Conservation (phyloP, 2,329 filamentous ascomycete genomes). For the Neonectria hederae region DNA sequence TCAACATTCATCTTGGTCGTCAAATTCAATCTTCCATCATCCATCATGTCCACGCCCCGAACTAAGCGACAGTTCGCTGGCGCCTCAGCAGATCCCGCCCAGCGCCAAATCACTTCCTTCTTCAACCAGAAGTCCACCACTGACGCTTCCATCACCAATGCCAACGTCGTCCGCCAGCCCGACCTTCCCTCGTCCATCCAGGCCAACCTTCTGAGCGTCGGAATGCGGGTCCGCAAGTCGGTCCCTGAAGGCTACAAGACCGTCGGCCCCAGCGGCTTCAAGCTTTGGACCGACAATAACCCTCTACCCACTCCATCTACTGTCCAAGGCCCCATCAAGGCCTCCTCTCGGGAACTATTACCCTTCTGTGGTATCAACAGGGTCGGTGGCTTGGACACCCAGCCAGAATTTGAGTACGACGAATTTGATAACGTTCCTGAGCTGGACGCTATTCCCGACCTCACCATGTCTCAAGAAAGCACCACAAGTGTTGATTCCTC, state of each 20-base stretch:
- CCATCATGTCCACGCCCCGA: conserved; percentile 62
- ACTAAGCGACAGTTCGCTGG: conserved; percentile 71
- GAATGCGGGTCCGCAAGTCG: conserved; percentile 93
- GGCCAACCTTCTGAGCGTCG: conserved; percentile 86
- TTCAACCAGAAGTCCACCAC: conserved; percentile 55
- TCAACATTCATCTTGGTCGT: neutral
- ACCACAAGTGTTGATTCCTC: conserved; percentile 48
- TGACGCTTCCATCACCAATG: conserved; percentile 43
- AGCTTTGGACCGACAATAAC: conserved; percentile 58
- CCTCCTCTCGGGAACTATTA: conserved; percentile 68
- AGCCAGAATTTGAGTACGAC: conserved; percentile 55
- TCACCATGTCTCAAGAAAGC: conserved; percentile 67
- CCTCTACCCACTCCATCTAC: conserved; percentile 26
- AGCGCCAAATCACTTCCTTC: conserved; percentile 72
- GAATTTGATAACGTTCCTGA: conserved; percentile 44
- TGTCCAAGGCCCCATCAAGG: conserved; percentile 35
- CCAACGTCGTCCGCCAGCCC: conserved; percentile 49
- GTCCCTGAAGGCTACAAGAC: conserved; percentile 96
- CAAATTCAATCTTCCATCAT: neutral
- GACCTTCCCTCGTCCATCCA: conserved; percentile 73
- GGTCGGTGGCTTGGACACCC: conserved; percentile 72
- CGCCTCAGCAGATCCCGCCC: conserved; percentile 64
- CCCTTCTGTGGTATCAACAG: conserved; percentile 86
- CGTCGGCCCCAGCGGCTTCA: conserved; percentile 57
- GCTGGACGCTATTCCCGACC: conserved; percentile 55